Conservation (phyloP, 2,329 filamentous ascomycete genomes). For the Ophiostoma tasmaniense region DNA sequence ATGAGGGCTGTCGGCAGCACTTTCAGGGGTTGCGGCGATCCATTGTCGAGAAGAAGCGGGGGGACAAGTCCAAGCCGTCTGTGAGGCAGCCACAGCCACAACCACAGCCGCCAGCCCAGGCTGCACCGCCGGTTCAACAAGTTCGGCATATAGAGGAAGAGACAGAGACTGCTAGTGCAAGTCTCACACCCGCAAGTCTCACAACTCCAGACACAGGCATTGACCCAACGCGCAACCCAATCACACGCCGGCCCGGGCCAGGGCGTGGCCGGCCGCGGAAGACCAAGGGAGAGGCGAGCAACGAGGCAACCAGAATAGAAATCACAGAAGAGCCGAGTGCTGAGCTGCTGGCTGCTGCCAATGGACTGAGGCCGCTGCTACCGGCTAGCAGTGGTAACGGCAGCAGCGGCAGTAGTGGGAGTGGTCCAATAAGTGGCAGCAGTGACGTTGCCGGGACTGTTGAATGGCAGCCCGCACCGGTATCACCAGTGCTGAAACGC, state of each 20-base stretch:
- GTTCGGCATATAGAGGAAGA: not conserved
- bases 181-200: not conserved
- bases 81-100: too few species aligned
- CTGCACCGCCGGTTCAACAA: not conserved
- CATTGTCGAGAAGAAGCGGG: slow-evolving; percentile 21
- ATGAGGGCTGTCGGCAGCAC: slow-evolving; percentile 57
- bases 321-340: slow-evolving; percentile 15
- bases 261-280: slow-evolving; percentile 44
- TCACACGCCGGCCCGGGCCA: slow-evolving; percentile 51
- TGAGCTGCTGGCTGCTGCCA: not conserved
- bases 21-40: slow-evolving; percentile 43
- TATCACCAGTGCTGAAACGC: not conserved
- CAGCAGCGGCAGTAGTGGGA: not conserved
- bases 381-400: not conserved
- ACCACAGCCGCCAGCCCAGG: too few species aligned
- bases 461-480: not conserved
- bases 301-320: not conserved
- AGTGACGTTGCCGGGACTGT: not conserved
- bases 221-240: slow-evolving; percentile 49
- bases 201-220: slow-evolving; percentile 23
- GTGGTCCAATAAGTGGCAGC: too few species aligned
- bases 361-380: not conserved
- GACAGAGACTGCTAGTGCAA: not conserved
- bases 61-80: not conserved
- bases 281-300: not conserved